phyloP scores from a whole-genome alignment of 2,329 filamentous ascomycete genomes.

The Trichoderma sp. region DNA sequence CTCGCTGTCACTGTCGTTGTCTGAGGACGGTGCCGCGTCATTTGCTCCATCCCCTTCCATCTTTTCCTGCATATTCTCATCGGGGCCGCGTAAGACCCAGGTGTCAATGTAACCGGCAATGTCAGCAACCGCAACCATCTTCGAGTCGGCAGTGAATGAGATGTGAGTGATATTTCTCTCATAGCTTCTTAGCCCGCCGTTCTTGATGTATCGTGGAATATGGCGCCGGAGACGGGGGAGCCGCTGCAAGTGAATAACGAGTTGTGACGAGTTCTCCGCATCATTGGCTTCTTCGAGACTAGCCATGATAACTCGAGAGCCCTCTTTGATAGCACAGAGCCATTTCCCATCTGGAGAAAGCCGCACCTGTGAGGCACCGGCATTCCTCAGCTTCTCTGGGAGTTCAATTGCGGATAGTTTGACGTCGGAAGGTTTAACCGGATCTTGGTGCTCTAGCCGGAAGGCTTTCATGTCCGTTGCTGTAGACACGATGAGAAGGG shows the following conservation, averaged over 20 bases:
- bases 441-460: conserved; percentile 54
- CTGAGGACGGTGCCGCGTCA: conserved; percentile 35
- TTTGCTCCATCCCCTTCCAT: conserved; percentile 33
- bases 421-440: conserved; percentile 56
- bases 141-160: conserved; percentile 77
- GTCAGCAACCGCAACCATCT: conserved; percentile 75
- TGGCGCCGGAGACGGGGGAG: conserved; percentile 53
- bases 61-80: conserved; percentile 30
- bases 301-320: conserved; percentile 54
- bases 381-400: conserved; percentile 51
- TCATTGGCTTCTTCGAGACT: conserved; percentile 25
- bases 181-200: conserved; percentile 72
- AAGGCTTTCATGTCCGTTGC: conserved; percentile 74
- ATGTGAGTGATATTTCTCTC: conserved; percentile 70
- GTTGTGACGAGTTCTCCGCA: conserved; percentile 20
- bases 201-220: conserved; percentile 52
- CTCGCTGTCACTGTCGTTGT: conserved; percentile 35
- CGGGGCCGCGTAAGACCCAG: conserved; percentile 64
- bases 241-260: conserved; percentile 42
- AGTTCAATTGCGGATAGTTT: conserved; percentile 69
- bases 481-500: conserved; percentile 73
- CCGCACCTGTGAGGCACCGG: conserved; percentile 66
- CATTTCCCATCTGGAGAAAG: conserved; percentile 70
- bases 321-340: conserved; percentile 63
- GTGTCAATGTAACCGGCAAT: conserved; percentile 83